Evolutionary conservation across 2,329 filamentous ascomycete genomes (phyloP), one percentile per base, ranked within the genome.

Genomic region (Neocatenulostroma microsporum): DNA sequence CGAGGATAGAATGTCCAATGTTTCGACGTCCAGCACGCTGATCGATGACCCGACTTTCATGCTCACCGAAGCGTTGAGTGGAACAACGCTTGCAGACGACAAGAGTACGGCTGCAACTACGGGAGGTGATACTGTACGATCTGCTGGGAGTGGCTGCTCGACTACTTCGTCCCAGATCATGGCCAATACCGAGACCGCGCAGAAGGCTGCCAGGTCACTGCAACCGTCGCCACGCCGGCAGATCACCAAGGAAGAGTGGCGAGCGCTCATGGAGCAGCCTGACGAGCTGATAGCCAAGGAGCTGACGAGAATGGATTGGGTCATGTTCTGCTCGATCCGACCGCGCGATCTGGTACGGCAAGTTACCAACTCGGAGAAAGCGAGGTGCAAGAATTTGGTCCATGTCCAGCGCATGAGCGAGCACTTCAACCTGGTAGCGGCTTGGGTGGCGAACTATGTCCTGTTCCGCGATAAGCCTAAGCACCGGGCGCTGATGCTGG

Each of bases 331-430:
- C 35, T 88, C 87, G 1, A 94, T 96, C 44, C 80, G 86, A 18
- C 84, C 94, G 37, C 84, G 91, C 40, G 91, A 98, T 62, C 78
- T 96, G 32, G 82, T 96, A 26, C 82, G 91, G 4, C 84, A 95
- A 56, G 88, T 95, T 46, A 91, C 81, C 53, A 45, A 45, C 9
- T 37, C 45, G 6, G 84, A 84, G 60, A 81, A 84, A 53, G 47
- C 49, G 5, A 30, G 34, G 2, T 60, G 53, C 47, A 80, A 78
- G 51, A 85, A 80, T 58, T 69, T 95, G 50, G 78, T 80, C 42
- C 89, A 94, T 54, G 86, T 96, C 36, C 88, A 91, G 54, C 83
- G 88, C 40, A 93, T 95, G 85, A 91, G 94, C 49, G 79, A 79
- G 36, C 87, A 96, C 61, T 75, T 76, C 54, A 78, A 78, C 47